Conservation (phyloP, 768 basidiomycete species). For the Tephrocybe sp. region DNA sequence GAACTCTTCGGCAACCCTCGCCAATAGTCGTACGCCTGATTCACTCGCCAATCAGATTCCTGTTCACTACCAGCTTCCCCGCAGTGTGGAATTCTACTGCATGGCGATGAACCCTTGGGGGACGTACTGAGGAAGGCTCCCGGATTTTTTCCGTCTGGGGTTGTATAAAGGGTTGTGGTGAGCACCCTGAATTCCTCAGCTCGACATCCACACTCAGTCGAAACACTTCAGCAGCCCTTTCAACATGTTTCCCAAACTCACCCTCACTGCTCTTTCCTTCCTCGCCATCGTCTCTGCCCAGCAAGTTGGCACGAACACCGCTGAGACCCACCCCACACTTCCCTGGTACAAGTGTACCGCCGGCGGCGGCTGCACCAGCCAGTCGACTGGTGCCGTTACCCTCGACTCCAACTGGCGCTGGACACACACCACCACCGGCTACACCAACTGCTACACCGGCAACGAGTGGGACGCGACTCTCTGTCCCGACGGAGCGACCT, state of each 20-base stretch:
- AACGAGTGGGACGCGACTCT: constrained; percentile 44
- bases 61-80: not conserved
- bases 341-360: constrained; percentile 44
- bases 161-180: not conserved
- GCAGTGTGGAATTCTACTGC: not conserved
- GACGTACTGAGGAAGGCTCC: not conserved
- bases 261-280: not conserved
- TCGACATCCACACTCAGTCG: not conserved
- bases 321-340: constrained; percentile 25
- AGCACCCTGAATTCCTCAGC: not conserved
- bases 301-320: constrained; percentile 40
- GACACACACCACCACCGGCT: constrained; percentile 37
- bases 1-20: not conserved
- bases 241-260: constrained; percentile 32
- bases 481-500: too few species aligned
- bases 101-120: not conserved
- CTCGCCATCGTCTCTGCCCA: not conserved
- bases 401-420: constrained; percentile 61
- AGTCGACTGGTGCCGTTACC: constrained; percentile 34
- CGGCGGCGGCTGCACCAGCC: constrained; percentile 37
- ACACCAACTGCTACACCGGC: constrained; percentile 53
- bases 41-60: not conserved
- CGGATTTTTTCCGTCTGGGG: not conserved
- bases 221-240: not conserved
- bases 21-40: not conserved